Evolutionary conservation across 306 rosid genomes (phyloP), one percentile per base, ranked within the genome.

Genomic region (Leucaena leucocephala): DNA sequence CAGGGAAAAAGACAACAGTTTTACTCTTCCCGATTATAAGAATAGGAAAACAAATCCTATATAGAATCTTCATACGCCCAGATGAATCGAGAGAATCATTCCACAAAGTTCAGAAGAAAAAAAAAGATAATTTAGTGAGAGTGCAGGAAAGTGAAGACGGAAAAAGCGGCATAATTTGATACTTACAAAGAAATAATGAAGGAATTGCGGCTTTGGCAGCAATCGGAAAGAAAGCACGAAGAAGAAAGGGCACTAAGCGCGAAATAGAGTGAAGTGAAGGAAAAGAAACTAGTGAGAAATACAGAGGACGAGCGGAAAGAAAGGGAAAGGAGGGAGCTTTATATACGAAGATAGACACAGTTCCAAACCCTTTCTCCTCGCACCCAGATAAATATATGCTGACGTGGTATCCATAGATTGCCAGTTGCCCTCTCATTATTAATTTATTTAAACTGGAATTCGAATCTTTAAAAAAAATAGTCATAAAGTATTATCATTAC

Each of bases 111-210:
- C 39, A 36, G 27, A 7, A 16, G n/a, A n/a, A 49, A 49, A 13
- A 19, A 0, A 4, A 15, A 0, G 1, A 16, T 35, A 63, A 0
- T 14, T 4, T 66, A 49, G 16, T 5, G 59, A 50, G 3, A 71
- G 75, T 2, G 36, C 2, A 78, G 17, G 34, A 73, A 40, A 2
- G 70, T 34, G 71, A 19, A 54, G 21, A 35, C 15, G 45, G 39
- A 70, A 35, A 43, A 11, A n/a, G 36, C 13, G 40, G 6, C 12
- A 68, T 15, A 10, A 16, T 36, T 21, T 40, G 55, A 49, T 48
- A 79, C 78, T 79, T 62, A 79, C 82, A 71, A 14, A 70, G 27
- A n/a, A 12, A 19, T 15, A 42, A 13, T 7, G 74, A 12, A 43
- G 46, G 54, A 15, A 6, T 38, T 19, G 81, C 5, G 22, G 13